Evolutionary conservation across 2,329 filamentous ascomycete genomes (phyloP).

Genomic region (Aspergillus pseudotamarii): DNA sequence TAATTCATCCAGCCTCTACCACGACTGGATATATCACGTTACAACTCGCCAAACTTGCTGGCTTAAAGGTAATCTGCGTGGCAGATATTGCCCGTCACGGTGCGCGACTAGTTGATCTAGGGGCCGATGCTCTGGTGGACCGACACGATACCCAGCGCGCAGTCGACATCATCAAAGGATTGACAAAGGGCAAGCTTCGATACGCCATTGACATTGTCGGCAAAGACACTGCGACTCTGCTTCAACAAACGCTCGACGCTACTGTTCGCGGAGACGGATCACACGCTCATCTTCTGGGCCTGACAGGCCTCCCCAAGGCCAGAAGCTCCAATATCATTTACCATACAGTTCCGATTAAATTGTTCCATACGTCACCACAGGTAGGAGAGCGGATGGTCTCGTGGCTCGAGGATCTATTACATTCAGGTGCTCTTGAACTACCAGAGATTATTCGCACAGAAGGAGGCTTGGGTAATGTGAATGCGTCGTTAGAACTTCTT

Average conservation of each 20-base stretch:
- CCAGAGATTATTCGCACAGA: constrained; percentile 69
- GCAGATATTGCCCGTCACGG: constrained; percentile 71
- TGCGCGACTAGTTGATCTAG: constrained; percentile 54
- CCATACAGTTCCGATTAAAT: constrained; percentile 73
- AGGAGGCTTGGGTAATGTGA: constrained; percentile 67
- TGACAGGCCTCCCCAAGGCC: constrained; percentile 68
- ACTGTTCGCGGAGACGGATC: constrained; percentile 17
- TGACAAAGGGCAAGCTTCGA: constrained; percentile 60
- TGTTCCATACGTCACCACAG: constrained; percentile 69
- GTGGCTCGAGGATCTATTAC: constrained; percentile 70
- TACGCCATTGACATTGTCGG: constrained; percentile 72
- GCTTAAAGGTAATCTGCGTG: constrained; percentile 66
- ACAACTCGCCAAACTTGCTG: constrained; percentile 69
- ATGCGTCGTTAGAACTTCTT: constrained; percentile 67
- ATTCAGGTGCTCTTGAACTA: constrained; percentile 55
- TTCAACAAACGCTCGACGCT: constrained; percentile 56
- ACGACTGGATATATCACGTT: constrained; percentile 69
- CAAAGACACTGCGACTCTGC: constrained; percentile 61
- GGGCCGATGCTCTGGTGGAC: constrained; percentile 69
- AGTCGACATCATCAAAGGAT: constrained; percentile 63
- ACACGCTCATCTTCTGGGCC: constrained; percentile 64
- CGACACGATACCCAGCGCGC: constrained; percentile 68
- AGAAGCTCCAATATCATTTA: constrained; percentile 51
- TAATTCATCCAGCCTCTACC: constrained; percentile 57
- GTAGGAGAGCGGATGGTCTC: constrained; percentile 64